A percentile compares a stretch with the other conserved stretches of the same genome.
These are phyloP conservation scores for Saccharomycopsis hybrid DNA, from an alignment of 1,139 yeast species.

Conservation along the genomic window DNA sequence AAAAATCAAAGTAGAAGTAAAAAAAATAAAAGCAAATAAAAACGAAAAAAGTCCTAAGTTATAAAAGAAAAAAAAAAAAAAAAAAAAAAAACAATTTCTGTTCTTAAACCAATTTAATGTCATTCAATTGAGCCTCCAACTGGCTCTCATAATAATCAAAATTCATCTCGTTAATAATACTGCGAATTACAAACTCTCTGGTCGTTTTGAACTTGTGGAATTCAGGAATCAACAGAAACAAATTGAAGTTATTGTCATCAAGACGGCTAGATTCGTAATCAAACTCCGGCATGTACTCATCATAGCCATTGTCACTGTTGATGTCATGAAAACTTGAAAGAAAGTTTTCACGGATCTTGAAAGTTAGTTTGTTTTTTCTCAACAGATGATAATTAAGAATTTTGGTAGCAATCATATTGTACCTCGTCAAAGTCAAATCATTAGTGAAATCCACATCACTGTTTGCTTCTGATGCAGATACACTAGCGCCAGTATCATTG, in stretches of 20 bases:
- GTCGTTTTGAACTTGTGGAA: slow-evolving; percentile 6
- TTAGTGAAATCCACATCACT: too few relatives aligned
- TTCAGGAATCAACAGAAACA: slow-evolving; percentile 8
- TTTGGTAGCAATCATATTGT: background rate
- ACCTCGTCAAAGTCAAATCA: background rate
- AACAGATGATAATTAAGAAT: too few relatives aligned
- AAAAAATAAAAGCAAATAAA: too few relatives aligned
- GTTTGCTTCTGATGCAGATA: too few relatives aligned
- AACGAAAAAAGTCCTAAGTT: too few relatives aligned
- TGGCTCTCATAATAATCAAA: slow-evolving; percentile 6
- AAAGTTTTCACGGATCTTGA: too few relatives aligned
- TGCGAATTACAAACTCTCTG: slow-evolving; percentile 2
- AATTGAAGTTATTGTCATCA: slow-evolving; percentile 17
- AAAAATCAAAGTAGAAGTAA: too few relatives aligned
- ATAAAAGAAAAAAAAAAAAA: too few relatives aligned
- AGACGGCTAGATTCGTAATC: background rate
- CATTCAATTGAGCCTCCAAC: slow-evolving; percentile 1
- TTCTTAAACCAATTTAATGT: background rate
- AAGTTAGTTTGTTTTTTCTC: too few relatives aligned
- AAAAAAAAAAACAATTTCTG: too few relatives aligned
- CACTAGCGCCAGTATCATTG: too few relatives aligned
- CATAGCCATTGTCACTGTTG: background rate
- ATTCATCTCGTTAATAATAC: background rate
- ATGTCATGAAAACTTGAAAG: too few relatives aligned
- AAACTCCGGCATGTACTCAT: slow-evolving; percentile 7